Evolutionary conservation across 192 early-diverging fungal genomes (phyloP).

Genomic region (Podila minutissima): DNA sequence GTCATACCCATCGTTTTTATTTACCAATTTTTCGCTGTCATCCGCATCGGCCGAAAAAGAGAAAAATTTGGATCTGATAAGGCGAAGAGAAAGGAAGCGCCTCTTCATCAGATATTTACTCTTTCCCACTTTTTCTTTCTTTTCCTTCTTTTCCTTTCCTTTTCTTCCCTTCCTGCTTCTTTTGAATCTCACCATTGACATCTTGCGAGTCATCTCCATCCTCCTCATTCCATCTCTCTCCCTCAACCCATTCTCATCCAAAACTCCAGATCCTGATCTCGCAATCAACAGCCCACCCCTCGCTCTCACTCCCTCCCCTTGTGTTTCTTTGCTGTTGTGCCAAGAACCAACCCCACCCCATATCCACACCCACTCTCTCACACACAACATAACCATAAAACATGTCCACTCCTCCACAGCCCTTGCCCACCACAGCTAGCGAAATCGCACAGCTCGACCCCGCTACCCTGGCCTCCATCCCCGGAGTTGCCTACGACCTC

Average conservation of each 20-base stretch:
- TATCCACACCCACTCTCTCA: neutral
- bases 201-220: slow-evolving; percentile 6
- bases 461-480: slow-evolving; percentile 41
- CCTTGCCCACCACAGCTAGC: slow-evolving; percentile 24
- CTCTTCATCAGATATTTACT: neutral
- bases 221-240: slow-evolving; percentile 6
- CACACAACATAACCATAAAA: neutral
- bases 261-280: neutral
- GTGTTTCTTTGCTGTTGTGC: neutral
- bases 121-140: slow-evolving; percentile 1
- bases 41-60: neutral
- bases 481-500: slow-evolving; percentile 47
- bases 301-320: neutral
- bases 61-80: slow-evolving; percentile 1
- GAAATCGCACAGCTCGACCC: slow-evolving; percentile 47
- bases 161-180: neutral
- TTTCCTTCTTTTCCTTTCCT: slow-evolving; percentile 8
- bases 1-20: no score
- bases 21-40: neutral
- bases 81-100: neutral
- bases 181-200: neutral
- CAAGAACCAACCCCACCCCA: neutral
- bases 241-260: slow-evolving; percentile 3
- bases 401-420: slow-evolving; percentile 46
- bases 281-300: neutral